Percentiles rank a stretch among this genome's conserved stretches.
These are phyloP conservation scores for Miscanthus lutarioriparius DNA, from an alignment of 176 grass and related monocot species.

Conservation along the genomic window DNA sequence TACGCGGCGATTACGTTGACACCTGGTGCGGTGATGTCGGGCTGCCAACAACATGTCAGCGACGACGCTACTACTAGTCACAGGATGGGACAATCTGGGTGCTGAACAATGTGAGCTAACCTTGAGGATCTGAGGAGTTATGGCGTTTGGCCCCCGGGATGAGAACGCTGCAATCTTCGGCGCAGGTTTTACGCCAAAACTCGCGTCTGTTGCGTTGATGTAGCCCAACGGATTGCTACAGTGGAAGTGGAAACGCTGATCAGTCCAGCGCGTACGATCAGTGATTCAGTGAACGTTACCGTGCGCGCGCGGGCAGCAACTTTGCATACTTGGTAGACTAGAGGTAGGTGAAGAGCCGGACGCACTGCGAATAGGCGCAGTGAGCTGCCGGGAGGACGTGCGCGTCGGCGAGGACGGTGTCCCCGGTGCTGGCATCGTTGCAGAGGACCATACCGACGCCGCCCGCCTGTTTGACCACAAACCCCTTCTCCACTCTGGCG, in stretches of 20 bases:
- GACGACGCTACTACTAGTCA: background rate
- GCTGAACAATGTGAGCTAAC: background rate
- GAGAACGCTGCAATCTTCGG: conserved; percentile 65
- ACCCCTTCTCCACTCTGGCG: conserved; percentile 45
- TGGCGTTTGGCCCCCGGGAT: conserved; percentile 58
- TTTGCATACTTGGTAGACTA: conserved; percentile 32
- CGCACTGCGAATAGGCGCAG: conserved; percentile 49
- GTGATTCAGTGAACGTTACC: too few species aligned
- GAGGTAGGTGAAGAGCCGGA: conserved; percentile 37
- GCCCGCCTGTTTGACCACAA: conserved; percentile 51
- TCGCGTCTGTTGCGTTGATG: conserved; percentile 35
- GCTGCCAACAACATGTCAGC: conserved; percentile 29
- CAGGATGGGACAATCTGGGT: background rate
- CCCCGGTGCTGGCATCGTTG: conserved; percentile 36
- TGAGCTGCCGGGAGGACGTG: conserved; percentile 63
- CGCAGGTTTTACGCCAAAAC: conserved; percentile 54
- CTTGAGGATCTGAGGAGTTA: conserved; percentile 63
- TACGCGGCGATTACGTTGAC: conserved; percentile 61
- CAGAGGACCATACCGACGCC: conserved; percentile 67
- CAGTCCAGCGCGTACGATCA: too few species aligned
- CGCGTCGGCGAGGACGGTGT: conserved; percentile 35
- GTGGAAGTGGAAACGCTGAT: background rate
- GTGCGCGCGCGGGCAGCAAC: background rate
- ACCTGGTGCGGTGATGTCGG: conserved; percentile 68
- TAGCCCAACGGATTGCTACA: conserved; percentile 42